Evolutionary conservation across 768 basidiomycete species (phyloP).

Genomic region (Jaapia argillacea): DNA sequence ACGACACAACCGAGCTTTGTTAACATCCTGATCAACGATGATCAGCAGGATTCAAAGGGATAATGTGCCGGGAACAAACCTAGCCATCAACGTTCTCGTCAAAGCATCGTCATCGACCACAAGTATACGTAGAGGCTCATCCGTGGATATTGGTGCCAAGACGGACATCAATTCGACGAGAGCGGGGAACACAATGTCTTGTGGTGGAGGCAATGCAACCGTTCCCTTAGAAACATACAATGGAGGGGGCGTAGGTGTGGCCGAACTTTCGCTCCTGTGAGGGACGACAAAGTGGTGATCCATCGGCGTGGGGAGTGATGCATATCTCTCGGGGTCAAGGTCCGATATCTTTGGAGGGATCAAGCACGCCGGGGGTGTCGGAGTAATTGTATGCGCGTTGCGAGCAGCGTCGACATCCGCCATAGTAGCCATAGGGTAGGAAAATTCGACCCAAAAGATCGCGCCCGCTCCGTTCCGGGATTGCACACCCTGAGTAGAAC

Average conservation of each 20-base stretch:
- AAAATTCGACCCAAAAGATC: neutral
- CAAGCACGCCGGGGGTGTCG: no score
- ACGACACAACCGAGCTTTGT: conserved; percentile 26
- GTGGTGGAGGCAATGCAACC: neutral
- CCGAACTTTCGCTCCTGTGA: no score
- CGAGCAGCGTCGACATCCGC: neutral
- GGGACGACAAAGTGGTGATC: neutral
- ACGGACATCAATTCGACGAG: no score
- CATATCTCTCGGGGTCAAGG: neutral
- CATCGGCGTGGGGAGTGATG: neutral
- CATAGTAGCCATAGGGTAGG: neutral
- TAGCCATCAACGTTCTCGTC: neutral
- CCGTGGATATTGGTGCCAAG: no score
- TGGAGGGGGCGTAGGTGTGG: no score
- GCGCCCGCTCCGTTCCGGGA: neutral
- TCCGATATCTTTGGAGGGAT: no score
- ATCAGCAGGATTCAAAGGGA: neutral
- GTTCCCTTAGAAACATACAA: neutral
- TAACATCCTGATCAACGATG: conserved; percentile 16
- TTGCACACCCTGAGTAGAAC: no score
- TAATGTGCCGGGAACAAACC: neutral
- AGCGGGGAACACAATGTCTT: no score
- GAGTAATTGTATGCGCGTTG: no score
- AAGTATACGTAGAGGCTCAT: neutral
- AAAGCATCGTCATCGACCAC: neutral